Evolutionary conservation across 352 stramenopile genomes (phyloP).

Genomic region (Elongisporangium prolatum): DNA sequence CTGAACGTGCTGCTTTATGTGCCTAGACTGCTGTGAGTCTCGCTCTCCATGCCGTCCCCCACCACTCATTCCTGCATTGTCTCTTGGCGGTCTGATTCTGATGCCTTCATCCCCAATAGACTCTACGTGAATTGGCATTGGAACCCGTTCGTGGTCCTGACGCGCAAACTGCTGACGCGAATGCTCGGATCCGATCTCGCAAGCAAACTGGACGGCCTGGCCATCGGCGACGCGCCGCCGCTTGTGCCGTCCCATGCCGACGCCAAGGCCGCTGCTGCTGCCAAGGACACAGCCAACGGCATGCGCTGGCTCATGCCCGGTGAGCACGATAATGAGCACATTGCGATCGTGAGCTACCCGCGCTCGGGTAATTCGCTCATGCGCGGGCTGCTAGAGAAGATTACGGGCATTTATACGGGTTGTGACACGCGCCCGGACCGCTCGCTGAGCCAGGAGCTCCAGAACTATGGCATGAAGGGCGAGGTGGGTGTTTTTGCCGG

Average conservation of each 20-base stretch:
- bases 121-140: slow-evolving; percentile 59
- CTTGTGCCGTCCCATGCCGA: slow-evolving; percentile 2
- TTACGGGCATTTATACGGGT: slow-evolving; percentile 94
- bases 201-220: background rate
- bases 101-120: slow-evolving; percentile 9
- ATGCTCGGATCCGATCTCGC: slow-evolving; percentile 12
- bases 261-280: slow-evolving; percentile 5
- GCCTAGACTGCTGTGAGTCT: slow-evolving; percentile 55
- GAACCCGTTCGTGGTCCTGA: slow-evolving; percentile 62
- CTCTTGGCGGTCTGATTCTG: slow-evolving; percentile 3
- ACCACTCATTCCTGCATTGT: slow-evolving; percentile 20
- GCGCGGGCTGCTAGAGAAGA: slow-evolving; percentile 92
- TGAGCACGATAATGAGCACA: slow-evolving; percentile 63
- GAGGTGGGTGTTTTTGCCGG: slow-evolving; percentile 21
- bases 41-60: background rate
- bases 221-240: slow-evolving; percentile 1
- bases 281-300: background rate
- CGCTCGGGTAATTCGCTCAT: slow-evolving; percentile 97
- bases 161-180: slow-evolving; percentile 26
- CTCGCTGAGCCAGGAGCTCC: slow-evolving; percentile 86
- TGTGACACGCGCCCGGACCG: slow-evolving; percentile 95
- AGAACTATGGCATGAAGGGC: slow-evolving; percentile 88
- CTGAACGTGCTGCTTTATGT: slow-evolving; percentile 59
- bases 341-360: slow-evolving; percentile 95
- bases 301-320: slow-evolving; percentile 68